Conservation (phyloP, 495 filamentous ascomycete genomes). For the Filosporella fistucella region DNA sequence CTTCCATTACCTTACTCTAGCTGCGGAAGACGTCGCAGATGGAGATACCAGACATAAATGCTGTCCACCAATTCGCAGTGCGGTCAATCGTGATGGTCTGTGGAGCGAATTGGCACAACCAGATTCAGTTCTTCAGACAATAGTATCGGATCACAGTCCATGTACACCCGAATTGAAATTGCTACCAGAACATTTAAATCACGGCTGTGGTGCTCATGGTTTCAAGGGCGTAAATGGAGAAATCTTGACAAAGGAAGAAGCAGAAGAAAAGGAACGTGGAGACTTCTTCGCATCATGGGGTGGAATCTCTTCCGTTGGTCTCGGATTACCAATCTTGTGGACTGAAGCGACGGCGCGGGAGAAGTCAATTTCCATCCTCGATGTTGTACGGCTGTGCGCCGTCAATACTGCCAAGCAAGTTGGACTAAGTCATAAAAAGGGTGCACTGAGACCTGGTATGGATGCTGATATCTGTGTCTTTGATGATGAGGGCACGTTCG, state of each 20-base stretch:
- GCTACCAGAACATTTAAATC: conserved; percentile 58
- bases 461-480: conserved; percentile 94
- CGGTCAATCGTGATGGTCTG: conserved; percentile 79
- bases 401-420: conserved; percentile 89
- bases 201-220: conserved; percentile 26
- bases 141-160: conserved; percentile 96
- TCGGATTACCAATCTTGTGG: conserved; percentile 89
- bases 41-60: conserved; percentile 97
- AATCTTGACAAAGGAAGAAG: conserved; percentile 17
- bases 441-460: conserved; percentile 75
- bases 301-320: conserved; percentile 88
- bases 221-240: conserved; percentile 15
- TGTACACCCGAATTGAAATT: conserved; percentile 94
- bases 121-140: conserved; percentile 81
- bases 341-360: conserved; percentile 63
- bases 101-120: conserved; percentile 75
- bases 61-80: conserved; percentile 88
- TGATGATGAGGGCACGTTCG: conserved; percentile 76
- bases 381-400: conserved; percentile 81
- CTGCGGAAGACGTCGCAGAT: conserved; percentile 77
- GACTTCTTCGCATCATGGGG: conserved; percentile 98
- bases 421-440: conserved; percentile 77
- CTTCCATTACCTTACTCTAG: conserved; percentile 94
- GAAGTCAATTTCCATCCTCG: conserved; percentile 47
- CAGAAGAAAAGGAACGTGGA: conserved; percentile 42